These are phyloP conservation scores for Eutypa lata DNA, from an alignment of 2,329 filamentous ascomycete species.

Conservation along the genomic window DNA sequence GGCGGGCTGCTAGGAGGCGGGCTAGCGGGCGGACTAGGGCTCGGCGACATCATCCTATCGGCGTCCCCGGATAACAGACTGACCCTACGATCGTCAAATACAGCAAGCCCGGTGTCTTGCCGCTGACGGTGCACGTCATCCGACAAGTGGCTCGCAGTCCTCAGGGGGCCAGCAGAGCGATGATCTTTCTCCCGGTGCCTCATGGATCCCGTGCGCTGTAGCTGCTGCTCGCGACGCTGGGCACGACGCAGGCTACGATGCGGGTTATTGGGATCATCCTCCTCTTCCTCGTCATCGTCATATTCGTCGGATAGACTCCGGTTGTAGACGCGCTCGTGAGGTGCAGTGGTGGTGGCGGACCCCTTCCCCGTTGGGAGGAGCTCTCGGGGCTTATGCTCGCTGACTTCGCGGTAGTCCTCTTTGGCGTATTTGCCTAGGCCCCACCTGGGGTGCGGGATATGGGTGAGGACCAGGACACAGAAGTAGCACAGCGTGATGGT, in stretches of 20 bases:
- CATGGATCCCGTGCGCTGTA: too few species aligned
- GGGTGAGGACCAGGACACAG: conserved; percentile 17
- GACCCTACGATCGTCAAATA: not conserved
- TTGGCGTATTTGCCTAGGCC: not conserved
- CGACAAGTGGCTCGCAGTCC: not conserved
- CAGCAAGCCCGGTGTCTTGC: not conserved
- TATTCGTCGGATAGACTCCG: too few species aligned
- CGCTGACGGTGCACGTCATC: not conserved
- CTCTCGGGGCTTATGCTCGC: not conserved
- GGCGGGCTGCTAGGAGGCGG: not conserved
- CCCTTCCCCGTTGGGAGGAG: not conserved
- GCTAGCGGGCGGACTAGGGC: not conserved
- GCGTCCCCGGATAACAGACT: not conserved
- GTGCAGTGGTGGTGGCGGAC: not conserved
- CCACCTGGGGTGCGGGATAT: conserved; percentile 16
- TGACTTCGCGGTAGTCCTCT: conserved; percentile 1
- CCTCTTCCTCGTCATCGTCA: too few species aligned
- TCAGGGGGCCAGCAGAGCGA: not conserved
- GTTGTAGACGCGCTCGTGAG: not conserved
- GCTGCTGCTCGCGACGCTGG: too few species aligned
- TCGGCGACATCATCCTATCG: not conserved
- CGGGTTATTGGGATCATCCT: too few species aligned
- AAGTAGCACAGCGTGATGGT: conserved; percentile 24
- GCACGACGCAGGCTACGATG: too few species aligned
- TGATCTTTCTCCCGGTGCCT: too few species aligned